phyloP scores from a whole-genome alignment of 495 filamentous ascomycete genomes.

The Penicillium roqueforti region DNA sequence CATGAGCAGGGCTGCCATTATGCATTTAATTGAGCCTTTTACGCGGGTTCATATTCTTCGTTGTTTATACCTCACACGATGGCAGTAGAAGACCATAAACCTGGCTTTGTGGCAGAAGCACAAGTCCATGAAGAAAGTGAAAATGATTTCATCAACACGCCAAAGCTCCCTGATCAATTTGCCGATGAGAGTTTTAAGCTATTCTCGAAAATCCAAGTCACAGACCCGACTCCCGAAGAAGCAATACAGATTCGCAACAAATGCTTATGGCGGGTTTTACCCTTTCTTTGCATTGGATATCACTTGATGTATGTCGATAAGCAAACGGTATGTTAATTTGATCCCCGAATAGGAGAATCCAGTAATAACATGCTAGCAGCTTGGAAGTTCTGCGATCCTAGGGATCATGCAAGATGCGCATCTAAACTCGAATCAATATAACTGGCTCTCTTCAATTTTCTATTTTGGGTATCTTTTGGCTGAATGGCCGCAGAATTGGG shows the following conservation, averaged over 20 bases:
- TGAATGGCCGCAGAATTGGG: slow-evolving; percentile 41
- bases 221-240: slow-evolving; percentile 34
- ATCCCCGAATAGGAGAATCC: neutral
- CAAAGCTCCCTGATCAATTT: slow-evolving; percentile 34
- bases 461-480: slow-evolving; percentile 48
- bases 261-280: slow-evolving; percentile 36
- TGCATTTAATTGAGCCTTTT: neutral
- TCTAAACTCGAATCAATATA: slow-evolving; percentile 34
- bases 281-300: slow-evolving; percentile 43
- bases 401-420: slow-evolving; percentile 48
- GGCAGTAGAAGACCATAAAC: neutral
- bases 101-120: neutral
- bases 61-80: neutral
- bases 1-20: neutral
- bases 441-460: slow-evolving; percentile 48
- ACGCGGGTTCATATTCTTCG: neutral
- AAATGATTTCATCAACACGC: slow-evolving; percentile 5
- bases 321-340: slow-evolving; percentile 32
- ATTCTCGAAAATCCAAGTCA: slow-evolving; percentile 36
- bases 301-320: slow-evolving; percentile 47
- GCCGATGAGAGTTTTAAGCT: slow-evolving; percentile 45
- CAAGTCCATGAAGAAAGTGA: slow-evolving; percentile 2
- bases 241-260: slow-evolving; percentile 36
- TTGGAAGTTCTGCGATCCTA: slow-evolving; percentile 46
- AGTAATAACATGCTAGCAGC: slow-evolving; percentile 15